Percentiles rank a stretch among this genome's conserved stretches.
These are phyloP conservation scores for Mitragyna speciosa DNA, from an alignment of 257 asterid genomes.

Conservation along the genomic window DNA sequence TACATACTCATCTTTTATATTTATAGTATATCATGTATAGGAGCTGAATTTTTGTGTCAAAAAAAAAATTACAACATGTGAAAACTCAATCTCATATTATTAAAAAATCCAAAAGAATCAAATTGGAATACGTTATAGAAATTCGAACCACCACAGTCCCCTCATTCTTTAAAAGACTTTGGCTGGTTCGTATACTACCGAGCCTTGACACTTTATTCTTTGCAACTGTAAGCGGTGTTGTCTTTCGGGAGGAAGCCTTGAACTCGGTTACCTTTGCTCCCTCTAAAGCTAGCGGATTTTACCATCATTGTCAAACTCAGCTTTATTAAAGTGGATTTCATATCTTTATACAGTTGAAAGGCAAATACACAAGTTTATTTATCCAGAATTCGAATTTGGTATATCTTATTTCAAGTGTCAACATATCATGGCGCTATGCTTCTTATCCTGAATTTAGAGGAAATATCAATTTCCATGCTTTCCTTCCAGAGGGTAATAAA, in stretches of 20 bases:
- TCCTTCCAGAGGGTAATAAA: not conserved
- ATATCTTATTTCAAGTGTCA: not conserved
- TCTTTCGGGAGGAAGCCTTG: constrained; percentile 16
- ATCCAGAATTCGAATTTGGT: constrained; percentile 4
- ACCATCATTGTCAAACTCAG: not conserved
- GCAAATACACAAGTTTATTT: not conserved
- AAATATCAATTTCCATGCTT: not conserved
- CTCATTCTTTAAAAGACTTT: not conserved
- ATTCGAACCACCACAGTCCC: not conserved
- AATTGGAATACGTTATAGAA: not conserved
- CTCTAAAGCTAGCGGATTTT: not conserved
- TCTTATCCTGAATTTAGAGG: not conserved
- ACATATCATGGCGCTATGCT: not conserved
- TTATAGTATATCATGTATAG: not conserved
- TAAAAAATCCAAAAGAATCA: not conserved
- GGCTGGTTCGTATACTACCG: not conserved
- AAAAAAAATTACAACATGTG: too few species aligned
- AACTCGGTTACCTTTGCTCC: not conserved
- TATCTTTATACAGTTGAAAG: constrained; percentile 3
- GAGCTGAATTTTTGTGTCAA: not conserved
- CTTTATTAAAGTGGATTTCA: constrained; percentile 14
- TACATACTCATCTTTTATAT: not conserved
- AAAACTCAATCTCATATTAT: not conserved
- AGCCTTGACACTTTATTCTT: not conserved
- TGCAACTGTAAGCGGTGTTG: constrained; percentile 2